A percentile compares a stretch with the other conserved stretches of the same genome.
phyloP scores from a whole-genome alignment of 2,329 filamentous ascomycete species.

The Epichloe aotearoae region DNA sequence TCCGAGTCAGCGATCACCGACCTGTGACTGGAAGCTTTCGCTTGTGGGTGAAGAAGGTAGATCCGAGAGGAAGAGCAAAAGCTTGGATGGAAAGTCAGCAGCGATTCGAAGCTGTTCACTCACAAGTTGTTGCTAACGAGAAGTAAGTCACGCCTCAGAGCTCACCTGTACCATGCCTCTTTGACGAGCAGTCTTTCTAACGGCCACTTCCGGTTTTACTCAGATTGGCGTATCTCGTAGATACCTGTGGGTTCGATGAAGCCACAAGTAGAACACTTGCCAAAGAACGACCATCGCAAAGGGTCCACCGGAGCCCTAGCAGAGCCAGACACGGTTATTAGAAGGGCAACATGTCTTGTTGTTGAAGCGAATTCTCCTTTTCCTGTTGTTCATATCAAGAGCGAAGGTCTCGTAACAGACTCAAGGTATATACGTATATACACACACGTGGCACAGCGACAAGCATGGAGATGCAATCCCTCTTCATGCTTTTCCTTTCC shows the following conservation, averaged over 20 bases:
- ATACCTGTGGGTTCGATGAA: slow-evolving; percentile 40
- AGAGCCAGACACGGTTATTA: slow-evolving; percentile 8
- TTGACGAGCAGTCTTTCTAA: not conserved
- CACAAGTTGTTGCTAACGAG: slow-evolving; percentile 54
- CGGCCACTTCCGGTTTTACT: not conserved
- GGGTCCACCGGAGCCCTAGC: slow-evolving; percentile 14
- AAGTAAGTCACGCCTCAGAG: slow-evolving; percentile 45
- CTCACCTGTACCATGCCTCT: not conserved
- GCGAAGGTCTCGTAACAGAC: not conserved
- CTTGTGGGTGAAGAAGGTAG: slow-evolving; percentile 72
- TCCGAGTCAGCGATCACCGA: slow-evolving; percentile 81
- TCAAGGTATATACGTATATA: not conserved
- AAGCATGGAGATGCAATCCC: no score
- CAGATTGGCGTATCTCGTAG: slow-evolving; percentile 38
- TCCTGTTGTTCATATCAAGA: not conserved
- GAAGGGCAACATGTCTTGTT: not conserved
- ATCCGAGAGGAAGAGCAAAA: slow-evolving; percentile 47
- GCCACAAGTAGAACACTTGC: slow-evolving; percentile 35
- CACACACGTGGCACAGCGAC: no score
- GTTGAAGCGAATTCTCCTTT: not conserved
- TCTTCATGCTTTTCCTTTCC: not conserved
- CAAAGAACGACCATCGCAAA: slow-evolving; percentile 24
- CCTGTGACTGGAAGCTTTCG: slow-evolving; percentile 80
- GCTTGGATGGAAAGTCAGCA: slow-evolving; percentile 64
- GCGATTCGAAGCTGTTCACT: slow-evolving; percentile 59